Conservation (phyloP, 1,284 basidiomycete genomes). For the Puccinia novopanici region DNA sequence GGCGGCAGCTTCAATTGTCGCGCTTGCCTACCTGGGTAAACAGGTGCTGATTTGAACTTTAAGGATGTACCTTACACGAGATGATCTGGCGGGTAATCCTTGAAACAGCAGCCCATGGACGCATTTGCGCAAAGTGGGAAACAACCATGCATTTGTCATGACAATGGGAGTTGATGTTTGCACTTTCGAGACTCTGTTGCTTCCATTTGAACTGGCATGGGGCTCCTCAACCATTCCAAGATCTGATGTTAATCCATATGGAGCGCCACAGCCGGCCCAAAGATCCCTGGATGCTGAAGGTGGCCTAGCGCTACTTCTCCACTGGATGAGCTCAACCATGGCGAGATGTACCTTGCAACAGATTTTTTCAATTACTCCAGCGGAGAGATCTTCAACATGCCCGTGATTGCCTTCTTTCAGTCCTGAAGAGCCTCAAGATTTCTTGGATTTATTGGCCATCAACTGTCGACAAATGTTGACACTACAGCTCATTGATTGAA, state of each 20-base stretch:
- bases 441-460: no score
- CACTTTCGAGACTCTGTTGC: no score
- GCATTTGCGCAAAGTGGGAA: no score
- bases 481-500: background rate
- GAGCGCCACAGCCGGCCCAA: background rate
- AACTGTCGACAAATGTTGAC: no score
- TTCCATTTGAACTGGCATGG: no score
- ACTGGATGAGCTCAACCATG: background rate
- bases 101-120: no score
- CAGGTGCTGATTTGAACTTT: background rate
- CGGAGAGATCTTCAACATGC: background rate
- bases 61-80: background rate
- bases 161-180: no score
- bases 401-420: background rate
- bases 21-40: background rate
- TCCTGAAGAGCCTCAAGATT: no score
- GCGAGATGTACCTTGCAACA: no score
- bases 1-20: background rate
- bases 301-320: no score
- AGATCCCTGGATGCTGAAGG: background rate
- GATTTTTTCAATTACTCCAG: no score
- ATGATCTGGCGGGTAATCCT: background rate
- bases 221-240: background rate
- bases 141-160: no score
- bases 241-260: background rate